A percentile compares a stretch with the other conserved stretches of the same genome.
phyloP scores from a whole-genome alignment of 192 early-diverging fungal species.

The Backusella sp. region DNA sequence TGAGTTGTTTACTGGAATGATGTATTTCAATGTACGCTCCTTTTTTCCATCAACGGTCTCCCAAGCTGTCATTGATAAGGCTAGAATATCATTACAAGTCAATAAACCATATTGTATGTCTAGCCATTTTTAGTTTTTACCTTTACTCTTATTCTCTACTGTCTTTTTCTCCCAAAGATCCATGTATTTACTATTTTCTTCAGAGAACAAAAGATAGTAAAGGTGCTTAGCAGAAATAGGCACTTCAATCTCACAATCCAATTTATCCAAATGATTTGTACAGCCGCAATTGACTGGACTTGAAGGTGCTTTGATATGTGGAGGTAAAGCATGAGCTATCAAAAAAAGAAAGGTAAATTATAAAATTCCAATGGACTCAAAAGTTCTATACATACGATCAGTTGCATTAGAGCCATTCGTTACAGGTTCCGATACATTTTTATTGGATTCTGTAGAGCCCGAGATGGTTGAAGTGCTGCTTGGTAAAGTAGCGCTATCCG shows the following conservation, averaged over 20 bases:
- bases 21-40: conserved; percentile 55
- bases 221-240: conserved; percentile 61
- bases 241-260: conserved; percentile 53
- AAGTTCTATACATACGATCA: conserved; percentile 12
- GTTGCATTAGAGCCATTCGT: not conserved
- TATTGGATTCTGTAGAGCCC: not conserved
- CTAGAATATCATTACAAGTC: not conserved
- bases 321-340: conserved; percentile 46
- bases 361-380: not conserved
- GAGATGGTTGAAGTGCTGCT: not conserved
- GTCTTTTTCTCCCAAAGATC: conserved; percentile 11
- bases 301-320: conserved; percentile 42
- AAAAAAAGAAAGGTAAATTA: not conserved
- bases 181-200: conserved; percentile 14
- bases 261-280: conserved; percentile 64
- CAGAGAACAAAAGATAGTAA: conserved; percentile 57
- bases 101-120: not conserved
- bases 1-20: conserved; percentile 73
- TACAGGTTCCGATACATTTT: not conserved
- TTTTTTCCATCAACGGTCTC: conserved; percentile 13
- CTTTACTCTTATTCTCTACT: conserved; percentile 12
- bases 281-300: conserved; percentile 58
- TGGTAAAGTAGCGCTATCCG: not conserved
- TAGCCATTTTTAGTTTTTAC: not conserved
- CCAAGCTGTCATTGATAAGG: conserved; percentile 16